Base-by-base conservation (phyloP, 2,329 filamentous ascomycete species). In the Claviceps pazoutovae region DNA sequence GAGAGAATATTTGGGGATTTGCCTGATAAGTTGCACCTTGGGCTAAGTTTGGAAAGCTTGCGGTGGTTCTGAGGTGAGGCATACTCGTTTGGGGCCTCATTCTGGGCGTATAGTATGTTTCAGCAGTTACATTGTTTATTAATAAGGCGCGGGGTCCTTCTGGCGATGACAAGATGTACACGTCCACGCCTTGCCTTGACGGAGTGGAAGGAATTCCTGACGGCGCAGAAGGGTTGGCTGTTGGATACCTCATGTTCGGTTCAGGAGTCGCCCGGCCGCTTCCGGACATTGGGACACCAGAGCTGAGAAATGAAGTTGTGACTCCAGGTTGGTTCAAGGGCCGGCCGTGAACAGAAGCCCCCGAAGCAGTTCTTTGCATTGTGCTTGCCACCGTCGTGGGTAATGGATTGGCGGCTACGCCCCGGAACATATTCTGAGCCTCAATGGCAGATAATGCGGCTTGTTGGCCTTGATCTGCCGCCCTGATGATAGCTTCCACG, bases 91-190 rank as follows among this genome's bases (percentile, higher is more conserved):
- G 64, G 2, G 52, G 54, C 17, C 57, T 54, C 39, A 64, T 46
- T 38, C 68, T 68, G 30, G 74, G 73, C 1, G 72, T 79, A 54
- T 71, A 76, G 53, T 76, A 82, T 11, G 72, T 67, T 26, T 78
- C 76, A 1, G 68, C 61, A 13, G 64, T 64, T 44, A 70, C 65
- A 54, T 72, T 71, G 57, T 76, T 79, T 42, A 83, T 65, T 6
- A 84, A 62, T 1, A 84, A 63, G 5, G 73, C 80, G 19, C 74
- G 73, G 1, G 80, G 80, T 0, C 80, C 80, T 43, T 71, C 70
- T 0, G 80, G 79, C 0, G 80, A 83, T 16, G 73, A 77, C 6
- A 84, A 61, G 23, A 84, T 74, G 56, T 82, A 83, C 2, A 82
- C 76, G 53, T 79, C 74, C 0, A 73, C 68, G 2, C 61, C 63